A percentile compares a stretch with the other conserved stretches of the same genome.
Evolutionary conservation across 1,284 basidiomycete genomes (phyloP).

Genomic region (Ceratobasidium sp.): DNA sequence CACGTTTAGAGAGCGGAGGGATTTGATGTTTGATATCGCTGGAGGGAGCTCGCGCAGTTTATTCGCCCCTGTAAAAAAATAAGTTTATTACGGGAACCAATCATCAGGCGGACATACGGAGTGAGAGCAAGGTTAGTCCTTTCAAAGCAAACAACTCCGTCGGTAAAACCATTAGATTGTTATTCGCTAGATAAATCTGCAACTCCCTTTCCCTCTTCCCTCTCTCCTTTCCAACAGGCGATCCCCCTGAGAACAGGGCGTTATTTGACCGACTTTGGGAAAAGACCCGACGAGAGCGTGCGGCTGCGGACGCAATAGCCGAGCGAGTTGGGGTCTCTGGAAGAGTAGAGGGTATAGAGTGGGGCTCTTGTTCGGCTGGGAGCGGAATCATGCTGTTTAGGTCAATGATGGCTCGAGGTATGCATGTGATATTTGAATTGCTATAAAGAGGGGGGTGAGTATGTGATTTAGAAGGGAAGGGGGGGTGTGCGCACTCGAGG

Average conservation of each 20-base stretch:
- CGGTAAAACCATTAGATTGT: conserved; percentile 20
- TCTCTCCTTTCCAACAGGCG: background rate
- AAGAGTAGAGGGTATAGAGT: background rate
- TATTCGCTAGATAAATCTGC: conserved; percentile 36
- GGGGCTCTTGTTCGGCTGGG: background rate
- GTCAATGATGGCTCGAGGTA: conserved; percentile 31
- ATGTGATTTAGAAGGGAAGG: background rate
- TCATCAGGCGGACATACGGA: background rate
- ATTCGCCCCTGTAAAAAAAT: conserved; percentile 14
- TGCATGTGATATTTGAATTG: conserved; percentile 18
- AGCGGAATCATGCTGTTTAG: conserved; percentile 28
- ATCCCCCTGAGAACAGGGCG: conserved; percentile 27
- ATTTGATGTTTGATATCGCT: conserved; percentile 8
- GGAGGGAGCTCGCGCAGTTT: conserved; percentile 27
- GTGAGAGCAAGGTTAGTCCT: conserved; percentile 17
- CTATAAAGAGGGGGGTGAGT: background rate
- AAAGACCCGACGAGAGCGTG: conserved; percentile 33
- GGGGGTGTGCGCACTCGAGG: conserved; percentile 20
- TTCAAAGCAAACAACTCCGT: conserved; percentile 27
- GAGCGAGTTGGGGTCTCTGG: conserved; percentile 27
- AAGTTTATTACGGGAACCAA: background rate
- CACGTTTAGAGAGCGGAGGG: conserved; percentile 39
- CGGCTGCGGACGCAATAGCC: conserved; percentile 15
- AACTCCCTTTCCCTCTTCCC: conserved; percentile 15
- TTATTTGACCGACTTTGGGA: conserved; percentile 37